phyloP scores from a whole-genome alignment of 169 alveolate species.

The Plasmodium billcollinsi region DNA sequence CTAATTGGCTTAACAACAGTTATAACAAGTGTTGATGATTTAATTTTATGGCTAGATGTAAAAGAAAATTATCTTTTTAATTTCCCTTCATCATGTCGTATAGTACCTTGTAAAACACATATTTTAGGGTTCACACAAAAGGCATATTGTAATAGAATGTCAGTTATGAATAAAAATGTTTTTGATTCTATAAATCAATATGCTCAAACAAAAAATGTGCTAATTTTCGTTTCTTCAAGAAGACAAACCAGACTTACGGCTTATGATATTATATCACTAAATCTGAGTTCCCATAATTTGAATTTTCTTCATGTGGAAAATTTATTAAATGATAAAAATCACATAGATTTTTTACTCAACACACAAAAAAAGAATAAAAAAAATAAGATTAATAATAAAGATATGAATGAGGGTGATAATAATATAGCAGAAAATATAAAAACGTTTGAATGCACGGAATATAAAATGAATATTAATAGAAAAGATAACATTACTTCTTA shows the following conservation, averaged over 20 bases:
- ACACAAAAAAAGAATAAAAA: background rate
- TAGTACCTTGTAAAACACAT: constrained; percentile 98
- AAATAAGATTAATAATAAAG: background rate
- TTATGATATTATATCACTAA: constrained; percentile 81
- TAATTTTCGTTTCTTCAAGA: constrained; percentile 97
- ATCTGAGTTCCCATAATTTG: constrained; percentile 42
- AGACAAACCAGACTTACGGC: constrained; percentile 99
- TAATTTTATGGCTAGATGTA: constrained; percentile 98
- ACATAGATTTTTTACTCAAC: constrained; percentile 63
- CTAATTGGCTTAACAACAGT: constrained; percentile 98
- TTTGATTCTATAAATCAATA: constrained; percentile 80
- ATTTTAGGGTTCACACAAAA: constrained; percentile 93
- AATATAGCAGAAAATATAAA: background rate
- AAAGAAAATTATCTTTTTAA: constrained; percentile 95
- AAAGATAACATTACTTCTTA: background rate
- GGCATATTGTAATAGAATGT: constrained; percentile 85
- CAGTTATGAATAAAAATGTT: constrained; percentile 81
- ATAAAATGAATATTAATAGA: background rate
- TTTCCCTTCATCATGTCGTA: constrained; percentile 98
- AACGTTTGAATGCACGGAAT: background rate
- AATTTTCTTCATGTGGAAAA: constrained; percentile 54
- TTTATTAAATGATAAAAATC: constrained; percentile 72
- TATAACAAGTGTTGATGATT: constrained; percentile 98
- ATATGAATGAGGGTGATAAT: background rate
- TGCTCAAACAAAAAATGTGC: constrained; percentile 94